A percentile compares a stretch with the other conserved stretches of the same genome.
Evolutionary conservation across 768 basidiomycete species (phyloP).

Genomic region (Crepidotus variabilis): DNA sequence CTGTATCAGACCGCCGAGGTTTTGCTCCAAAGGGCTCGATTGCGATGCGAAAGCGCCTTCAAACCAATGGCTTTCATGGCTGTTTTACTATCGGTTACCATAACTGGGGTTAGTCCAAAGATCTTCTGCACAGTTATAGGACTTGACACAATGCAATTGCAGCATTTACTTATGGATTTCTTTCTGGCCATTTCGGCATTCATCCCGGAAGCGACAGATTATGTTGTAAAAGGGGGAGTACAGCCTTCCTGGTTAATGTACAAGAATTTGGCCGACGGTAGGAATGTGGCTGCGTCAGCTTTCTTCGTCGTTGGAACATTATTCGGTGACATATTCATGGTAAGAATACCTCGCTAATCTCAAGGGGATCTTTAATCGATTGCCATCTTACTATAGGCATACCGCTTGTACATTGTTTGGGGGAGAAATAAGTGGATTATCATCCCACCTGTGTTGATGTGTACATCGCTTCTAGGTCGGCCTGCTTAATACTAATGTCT

Average conservation of each 20-base stretch:
- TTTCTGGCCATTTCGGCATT: neutral
- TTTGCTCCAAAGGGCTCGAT: neutral
- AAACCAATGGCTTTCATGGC: neutral
- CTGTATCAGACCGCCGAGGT: neutral
- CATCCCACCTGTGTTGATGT: neutral
- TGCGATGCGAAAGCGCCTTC: neutral
- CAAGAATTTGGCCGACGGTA: neutral
- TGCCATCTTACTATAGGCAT: neutral
- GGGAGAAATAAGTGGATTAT: neutral
- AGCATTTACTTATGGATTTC: neutral
- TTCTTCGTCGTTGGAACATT: neutral
- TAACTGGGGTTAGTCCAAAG: neutral
- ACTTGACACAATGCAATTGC: neutral
- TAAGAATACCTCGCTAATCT: neutral
- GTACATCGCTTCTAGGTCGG: neutral
- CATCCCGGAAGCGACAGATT: neutral
- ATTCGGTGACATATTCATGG: neutral
- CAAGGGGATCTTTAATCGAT: neutral
- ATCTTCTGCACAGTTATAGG: neutral
- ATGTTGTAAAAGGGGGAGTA: neutral
- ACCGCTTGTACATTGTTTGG: neutral
- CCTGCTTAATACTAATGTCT: no score
- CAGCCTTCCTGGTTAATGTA: neutral
- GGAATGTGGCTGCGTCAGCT: neutral
- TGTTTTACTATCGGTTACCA: neutral